Base-by-base conservation (phyloP, 108 stramenopile genomes). In the Heterococcus sp. region DNA sequence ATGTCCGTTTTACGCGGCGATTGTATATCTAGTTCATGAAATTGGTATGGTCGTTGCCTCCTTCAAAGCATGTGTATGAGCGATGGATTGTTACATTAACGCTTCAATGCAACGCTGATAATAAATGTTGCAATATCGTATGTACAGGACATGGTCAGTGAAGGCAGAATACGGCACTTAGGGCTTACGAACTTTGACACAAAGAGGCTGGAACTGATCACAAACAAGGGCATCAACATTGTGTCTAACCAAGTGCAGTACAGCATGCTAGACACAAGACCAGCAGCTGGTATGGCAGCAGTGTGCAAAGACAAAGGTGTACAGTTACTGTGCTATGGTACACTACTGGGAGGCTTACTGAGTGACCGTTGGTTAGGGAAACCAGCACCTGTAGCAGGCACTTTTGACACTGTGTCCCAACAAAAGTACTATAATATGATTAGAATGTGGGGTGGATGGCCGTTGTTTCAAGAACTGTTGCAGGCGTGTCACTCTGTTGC, bases 141-240 rank as follows among this genome's bases (percentile, higher is more conserved):
- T 35, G n/a, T 71, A 27, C 71, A 71, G 0, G 80, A 81, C 32
- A 65, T 73, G 21, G 39, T 31, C 67, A 65, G n/a, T n/a, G 72
- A 81, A 27, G 80, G 80, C 36, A 72, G 72, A 38, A 81, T 81
- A 39, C 37, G 66, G 32, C 80, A 81, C 37, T 3, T 81, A 33
- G 80, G 71, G 5, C 72, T 81, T 3, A 81, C 80, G 4, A 81
- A 81, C 72, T 81, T 81, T 65, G 80, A 81, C 72, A 81, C 80
- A 34, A 71, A 73, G 30, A 65, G 58, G 46, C 71, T 81, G 64
- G 29, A 73, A 38, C n/a, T 63, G 2, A 66, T 81, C 69, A 72
- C 28, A 32, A 73, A 81, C 72, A 67, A 72, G 64, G 80, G 80
- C 34, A 38, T 81, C 38, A 35, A 65, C 1, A 58, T 81, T 30